These are phyloP conservation scores for Nematocida homosporus DNA, from an alignment of 371 early-diverging fungal genomes.

Conservation along the genomic window DNA sequence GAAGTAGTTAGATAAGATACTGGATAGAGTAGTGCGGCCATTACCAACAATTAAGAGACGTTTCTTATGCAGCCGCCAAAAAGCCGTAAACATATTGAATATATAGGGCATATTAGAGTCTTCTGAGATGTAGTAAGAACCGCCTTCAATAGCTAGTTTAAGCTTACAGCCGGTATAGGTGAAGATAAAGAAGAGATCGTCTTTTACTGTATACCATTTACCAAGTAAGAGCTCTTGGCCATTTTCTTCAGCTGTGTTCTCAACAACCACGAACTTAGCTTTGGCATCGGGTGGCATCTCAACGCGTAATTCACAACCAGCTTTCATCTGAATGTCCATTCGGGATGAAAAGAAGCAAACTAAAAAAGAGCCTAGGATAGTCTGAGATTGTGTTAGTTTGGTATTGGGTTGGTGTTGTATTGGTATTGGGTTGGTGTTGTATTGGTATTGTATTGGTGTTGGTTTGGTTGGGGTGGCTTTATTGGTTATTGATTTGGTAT, in stretches of 20 bases:
- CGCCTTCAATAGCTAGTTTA: constrained; percentile 59
- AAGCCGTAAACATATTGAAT: constrained; percentile 51
- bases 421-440: no score
- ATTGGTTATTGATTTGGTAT: no score
- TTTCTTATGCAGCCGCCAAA: constrained; percentile 11
- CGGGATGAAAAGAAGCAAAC: constrained; percentile 16
- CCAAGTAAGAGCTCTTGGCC: constrained; percentile 66
- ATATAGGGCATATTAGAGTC: constrained; percentile 59
- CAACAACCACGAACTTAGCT: constrained; percentile 58
- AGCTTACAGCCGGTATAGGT: constrained; percentile 66
- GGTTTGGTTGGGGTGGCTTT: no score
- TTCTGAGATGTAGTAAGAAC: constrained; percentile 61
- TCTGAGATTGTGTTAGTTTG: no score
- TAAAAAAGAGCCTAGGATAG: no score
- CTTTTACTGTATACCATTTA: constrained; percentile 64
- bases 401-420: no score
- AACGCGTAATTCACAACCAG: constrained; percentile 49
- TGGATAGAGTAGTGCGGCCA: constrained; percentile 34
- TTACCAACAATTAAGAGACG: constrained; percentile 39
- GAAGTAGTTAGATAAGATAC: constrained; percentile 47
- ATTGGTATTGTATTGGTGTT: no score
- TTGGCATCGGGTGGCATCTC: constrained; percentile 41
- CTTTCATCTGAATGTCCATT: constrained; percentile 50
- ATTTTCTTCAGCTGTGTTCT: constrained; percentile 60
- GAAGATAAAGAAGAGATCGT: constrained; percentile 62